Conservation (phyloP, 1,139 yeast species). For the Yamadazyma aaseri region DNA sequence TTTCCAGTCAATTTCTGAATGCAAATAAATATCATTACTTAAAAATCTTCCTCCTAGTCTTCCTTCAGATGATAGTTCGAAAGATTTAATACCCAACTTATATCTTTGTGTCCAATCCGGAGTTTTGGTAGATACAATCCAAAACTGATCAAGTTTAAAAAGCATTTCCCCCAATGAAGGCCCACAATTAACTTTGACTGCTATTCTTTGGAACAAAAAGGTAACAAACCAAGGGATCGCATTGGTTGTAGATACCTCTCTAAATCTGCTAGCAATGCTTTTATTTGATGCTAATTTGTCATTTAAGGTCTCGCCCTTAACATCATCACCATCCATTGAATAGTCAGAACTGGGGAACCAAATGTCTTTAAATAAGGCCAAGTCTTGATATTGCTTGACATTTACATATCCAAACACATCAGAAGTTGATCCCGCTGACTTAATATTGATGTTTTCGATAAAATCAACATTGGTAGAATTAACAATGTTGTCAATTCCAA, state of each 20-base stretch:
- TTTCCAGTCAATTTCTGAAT: slow-evolving; percentile 74
- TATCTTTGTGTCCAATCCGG: slow-evolving; percentile 73
- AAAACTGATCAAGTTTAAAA: slow-evolving; percentile 54
- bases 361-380: slow-evolving; percentile 77
- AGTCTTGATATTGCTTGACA: slow-evolving; percentile 82
- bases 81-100: slow-evolving; percentile 54
- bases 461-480: slow-evolving; percentile 39
- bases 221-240: slow-evolving; percentile 79
- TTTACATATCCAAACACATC: slow-evolving; percentile 66
- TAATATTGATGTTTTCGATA: slow-evolving; percentile 31
- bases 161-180: slow-evolving; percentile 72
- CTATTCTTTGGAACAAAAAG: slow-evolving; percentile 51
- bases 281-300: slow-evolving; percentile 24
- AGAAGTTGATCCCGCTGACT: slow-evolving; percentile 54
- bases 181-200: slow-evolving; percentile 72
- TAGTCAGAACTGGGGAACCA: slow-evolving; percentile 57
- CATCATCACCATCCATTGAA: not conserved
- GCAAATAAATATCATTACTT: slow-evolving; percentile 50
- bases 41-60: slow-evolving; percentile 72
- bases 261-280: slow-evolving; percentile 51
- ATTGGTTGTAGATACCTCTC: slow-evolving; percentile 59
- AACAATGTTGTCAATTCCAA: slow-evolving; percentile 53
- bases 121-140: slow-evolving; percentile 70
- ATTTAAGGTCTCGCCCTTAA: not conserved
- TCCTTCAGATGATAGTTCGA: slow-evolving; percentile 64